Conservation (phyloP, 2,329 filamentous ascomycete genomes). For the Torrubiella hemipterigena region DNA sequence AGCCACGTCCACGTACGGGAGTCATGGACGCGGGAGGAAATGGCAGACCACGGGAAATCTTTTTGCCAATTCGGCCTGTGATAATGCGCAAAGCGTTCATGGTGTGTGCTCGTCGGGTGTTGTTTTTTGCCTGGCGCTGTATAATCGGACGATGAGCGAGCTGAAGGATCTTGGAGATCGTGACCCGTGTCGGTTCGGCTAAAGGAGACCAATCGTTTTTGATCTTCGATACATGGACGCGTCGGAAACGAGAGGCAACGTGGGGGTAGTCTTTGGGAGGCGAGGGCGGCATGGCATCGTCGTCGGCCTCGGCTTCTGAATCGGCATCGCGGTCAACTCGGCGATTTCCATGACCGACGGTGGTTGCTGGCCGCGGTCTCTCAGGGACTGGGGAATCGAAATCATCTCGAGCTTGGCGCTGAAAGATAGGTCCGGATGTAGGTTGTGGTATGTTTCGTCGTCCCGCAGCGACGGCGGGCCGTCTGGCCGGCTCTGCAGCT, state of each 20-base stretch:
- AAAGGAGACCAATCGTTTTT: conserved; percentile 56
- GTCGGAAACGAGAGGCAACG: conserved; percentile 35
- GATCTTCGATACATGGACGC: conserved; percentile 51
- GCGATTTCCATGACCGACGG: too few species aligned
- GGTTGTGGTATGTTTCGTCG: too few species aligned
- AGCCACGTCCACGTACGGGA: conserved; percentile 9
- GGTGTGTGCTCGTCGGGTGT: conserved; percentile 38
- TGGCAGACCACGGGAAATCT: conserved; percentile 48
- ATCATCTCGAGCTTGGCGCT: too few species aligned
- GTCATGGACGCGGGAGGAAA: conserved; percentile 44
- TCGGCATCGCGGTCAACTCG: conserved; percentile 5
- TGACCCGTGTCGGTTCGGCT: conserved; percentile 38
- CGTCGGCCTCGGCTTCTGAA: conserved; percentile 3
- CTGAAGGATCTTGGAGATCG: conserved; percentile 42
- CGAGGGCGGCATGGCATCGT: conserved; percentile 13
- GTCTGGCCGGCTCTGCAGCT: too few species aligned
- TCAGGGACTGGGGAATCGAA: too few species aligned
- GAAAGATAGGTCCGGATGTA: too few species aligned
- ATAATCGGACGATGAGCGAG: conserved; percentile 52
- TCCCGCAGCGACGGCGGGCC: too few species aligned
- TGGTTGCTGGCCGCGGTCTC: too few species aligned
- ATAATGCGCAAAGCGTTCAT: conserved; percentile 43
- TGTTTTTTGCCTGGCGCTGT: conserved; percentile 37
- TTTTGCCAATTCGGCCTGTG: conserved; percentile 41
- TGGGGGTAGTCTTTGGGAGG: conserved; percentile 32